Evolutionary conservation across 768 basidiomycete genomes (phyloP).

Genomic region (Lanmaoa pseudosensibilis): DNA sequence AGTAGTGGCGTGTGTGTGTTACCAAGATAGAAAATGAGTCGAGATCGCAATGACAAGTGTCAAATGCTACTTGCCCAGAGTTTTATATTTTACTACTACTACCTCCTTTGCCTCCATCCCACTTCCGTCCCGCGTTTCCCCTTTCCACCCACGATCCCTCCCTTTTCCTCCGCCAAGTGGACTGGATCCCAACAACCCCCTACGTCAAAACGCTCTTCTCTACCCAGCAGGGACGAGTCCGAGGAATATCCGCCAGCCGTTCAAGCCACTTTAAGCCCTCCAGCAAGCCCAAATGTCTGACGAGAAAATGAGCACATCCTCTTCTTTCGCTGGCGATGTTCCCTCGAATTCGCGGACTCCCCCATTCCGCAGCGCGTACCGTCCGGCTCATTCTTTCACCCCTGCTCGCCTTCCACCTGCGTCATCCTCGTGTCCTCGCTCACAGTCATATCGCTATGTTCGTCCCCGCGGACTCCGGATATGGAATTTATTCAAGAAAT

Average conservation of each 20-base stretch:
- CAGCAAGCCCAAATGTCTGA: constrained; percentile 17
- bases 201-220: not conserved
- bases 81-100: not conserved
- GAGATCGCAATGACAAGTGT: not conserved
- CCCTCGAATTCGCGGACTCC: constrained; percentile 14
- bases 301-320: constrained; percentile 21
- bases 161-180: not conserved
- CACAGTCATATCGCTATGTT: constrained; percentile 35
- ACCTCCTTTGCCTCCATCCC: not conserved
- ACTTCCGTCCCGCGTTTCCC: not conserved
- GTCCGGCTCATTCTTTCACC: constrained; percentile 20
- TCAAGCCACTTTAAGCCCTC: not conserved
- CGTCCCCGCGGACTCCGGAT: constrained; percentile 53
- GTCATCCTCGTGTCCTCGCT: constrained; percentile 16
- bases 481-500: constrained; percentile 63
- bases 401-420: constrained; percentile 20
- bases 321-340: constrained; percentile 18
- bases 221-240: not conserved
- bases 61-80: not conserved
- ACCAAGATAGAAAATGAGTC: constrained; percentile 16
- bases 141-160: not conserved
- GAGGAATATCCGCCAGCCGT: not conserved
- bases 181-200: constrained; percentile 15
- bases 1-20: not conserved
- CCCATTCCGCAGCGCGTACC: constrained; percentile 16